These are phyloP conservation scores for Juglanconis oblonga DNA, from an alignment of 2,329 filamentous ascomycete genomes.

Conservation along the genomic window DNA sequence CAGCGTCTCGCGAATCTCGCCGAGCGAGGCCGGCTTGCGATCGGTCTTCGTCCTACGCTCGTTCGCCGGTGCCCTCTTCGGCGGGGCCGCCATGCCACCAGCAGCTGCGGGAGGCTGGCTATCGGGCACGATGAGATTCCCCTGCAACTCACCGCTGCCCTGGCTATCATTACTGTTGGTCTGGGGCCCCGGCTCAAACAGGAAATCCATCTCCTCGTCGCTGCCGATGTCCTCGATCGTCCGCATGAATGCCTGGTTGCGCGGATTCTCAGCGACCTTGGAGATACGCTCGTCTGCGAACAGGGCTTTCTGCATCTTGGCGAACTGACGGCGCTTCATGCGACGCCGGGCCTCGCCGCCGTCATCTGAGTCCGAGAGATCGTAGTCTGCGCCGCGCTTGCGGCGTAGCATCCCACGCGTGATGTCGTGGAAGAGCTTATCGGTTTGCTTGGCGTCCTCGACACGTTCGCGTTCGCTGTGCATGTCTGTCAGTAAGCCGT, in stretches of 20 bases:
- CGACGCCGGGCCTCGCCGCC: conserved; percentile 73
- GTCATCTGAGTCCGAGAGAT: conserved; percentile 88
- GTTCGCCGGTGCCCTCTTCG: conserved; percentile 55
- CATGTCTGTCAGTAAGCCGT: conserved; percentile 6
- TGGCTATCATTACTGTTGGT: conserved; percentile 31
- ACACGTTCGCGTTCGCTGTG: conserved; percentile 72
- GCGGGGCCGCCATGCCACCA: conserved; percentile 25
- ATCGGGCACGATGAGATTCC: conserved; percentile 42
- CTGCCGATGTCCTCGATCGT: conserved; percentile 80
- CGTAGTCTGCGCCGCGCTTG: conserved; percentile 77
- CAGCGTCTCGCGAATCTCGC: conserved; percentile 79
- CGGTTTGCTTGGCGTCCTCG: conserved; percentile 81
- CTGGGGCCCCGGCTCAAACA: conserved; percentile 42
- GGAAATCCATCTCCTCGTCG: conserved; percentile 75
- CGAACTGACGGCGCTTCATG: conserved; percentile 83
- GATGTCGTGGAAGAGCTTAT: conserved; percentile 90
- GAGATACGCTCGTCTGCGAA: conserved; percentile 86
- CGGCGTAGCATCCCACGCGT: conserved; percentile 83
- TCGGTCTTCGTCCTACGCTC: conserved; percentile 59
- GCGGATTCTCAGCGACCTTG: conserved; percentile 84
- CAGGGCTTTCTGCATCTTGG: conserved; percentile 85
- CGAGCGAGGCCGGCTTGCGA: conserved; percentile 70
- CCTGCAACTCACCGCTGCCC: conserved; percentile 33
- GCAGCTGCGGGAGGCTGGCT: conserved; percentile 45
- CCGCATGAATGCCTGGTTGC: conserved; percentile 84